Conservation (phyloP, 176 grass and related monocot genomes). For the Dactylis glomerata region DNA sequence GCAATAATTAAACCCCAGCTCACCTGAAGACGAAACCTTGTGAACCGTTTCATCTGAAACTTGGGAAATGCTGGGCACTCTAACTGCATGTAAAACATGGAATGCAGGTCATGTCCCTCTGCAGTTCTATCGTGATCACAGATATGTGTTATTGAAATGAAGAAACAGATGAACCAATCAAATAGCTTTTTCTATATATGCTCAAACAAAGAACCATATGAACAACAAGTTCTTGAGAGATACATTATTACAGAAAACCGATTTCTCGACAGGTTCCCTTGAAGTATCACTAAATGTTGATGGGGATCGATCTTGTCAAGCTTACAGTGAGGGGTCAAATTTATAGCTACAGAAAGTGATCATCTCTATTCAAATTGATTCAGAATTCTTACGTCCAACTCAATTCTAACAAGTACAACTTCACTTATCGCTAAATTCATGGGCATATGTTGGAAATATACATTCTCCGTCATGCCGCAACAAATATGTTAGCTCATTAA, state of each 20-base stretch:
- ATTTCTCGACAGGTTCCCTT: not conserved
- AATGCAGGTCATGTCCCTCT: not conserved
- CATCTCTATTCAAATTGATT: not conserved
- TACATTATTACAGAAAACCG: not conserved
- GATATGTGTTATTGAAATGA: not conserved
- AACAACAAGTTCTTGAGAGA: not conserved
- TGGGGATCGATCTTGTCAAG: not conserved
- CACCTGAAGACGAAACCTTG: conserved; percentile 37
- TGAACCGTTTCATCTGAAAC: conserved; percentile 1
- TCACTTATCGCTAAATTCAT: not conserved
- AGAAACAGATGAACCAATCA: not conserved
- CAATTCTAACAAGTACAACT: not conserved
- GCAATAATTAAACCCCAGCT: not conserved
- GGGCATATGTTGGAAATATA: not conserved
- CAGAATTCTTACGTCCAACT: not conserved
- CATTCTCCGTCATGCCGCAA: not conserved
- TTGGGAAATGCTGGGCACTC: not conserved
- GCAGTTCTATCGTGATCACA: not conserved
- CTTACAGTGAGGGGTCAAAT: not conserved
- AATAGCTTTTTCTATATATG: too few species aligned
- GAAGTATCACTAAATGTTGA: not conserved
- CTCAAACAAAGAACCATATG: too few species aligned
- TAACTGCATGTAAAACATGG: conserved; percentile 21
- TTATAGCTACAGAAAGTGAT: not conserved
- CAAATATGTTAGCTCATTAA: not conserved